Base-by-base conservation (phyloP, 2,329 filamentous ascomycete genomes). In the Paracoccidioides lutzii region DNA sequence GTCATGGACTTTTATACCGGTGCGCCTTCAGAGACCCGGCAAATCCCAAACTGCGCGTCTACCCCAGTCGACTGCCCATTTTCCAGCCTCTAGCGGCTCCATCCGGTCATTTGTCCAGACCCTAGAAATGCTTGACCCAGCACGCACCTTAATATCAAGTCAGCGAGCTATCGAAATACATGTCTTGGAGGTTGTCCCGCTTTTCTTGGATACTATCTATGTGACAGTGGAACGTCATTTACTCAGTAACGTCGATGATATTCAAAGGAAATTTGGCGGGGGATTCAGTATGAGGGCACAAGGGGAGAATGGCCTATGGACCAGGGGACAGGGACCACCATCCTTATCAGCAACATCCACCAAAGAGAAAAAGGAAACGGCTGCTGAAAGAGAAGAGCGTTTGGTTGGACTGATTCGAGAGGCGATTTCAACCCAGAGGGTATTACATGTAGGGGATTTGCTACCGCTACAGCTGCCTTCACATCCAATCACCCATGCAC, bases 401-500 rank as follows among this genome's bases (percentile, higher is more conserved):
- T 71, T 90, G 53, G 81, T 80, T 33, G 73, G 77, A 15, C 82
- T 85, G 14, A 78, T 96, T 32, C 82, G 90, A 53, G 80, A 86
- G 59, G 88, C 90, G 1, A 73, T 98, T 53, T 76, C 82, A 37
- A 80, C 80, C 10, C 77, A 90, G 22, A 82, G 81, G 57, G 79
- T 98, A 15, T 82, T 97, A 10, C 93, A 96, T 65, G 78, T 83
- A 0, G 90, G 90, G 22, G 91, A 97, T 69, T 70, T 91, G 8
- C 75, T 98, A 43, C 87, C 88, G 10, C 76, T 97, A 33, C 82
- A 87, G 7, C 81, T 83, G n/a, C 77, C 79, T 5, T 72, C 89
- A 2, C 90, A 96, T 70, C 86, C 90, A 10, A 85, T 95, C 60
- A 95, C 90, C 7, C 89, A 95, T 70, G 81, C 87, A 15, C 83